Conservation (phyloP, 352 stramenopile species). For the Globisporangium cystogenes region DNA sequence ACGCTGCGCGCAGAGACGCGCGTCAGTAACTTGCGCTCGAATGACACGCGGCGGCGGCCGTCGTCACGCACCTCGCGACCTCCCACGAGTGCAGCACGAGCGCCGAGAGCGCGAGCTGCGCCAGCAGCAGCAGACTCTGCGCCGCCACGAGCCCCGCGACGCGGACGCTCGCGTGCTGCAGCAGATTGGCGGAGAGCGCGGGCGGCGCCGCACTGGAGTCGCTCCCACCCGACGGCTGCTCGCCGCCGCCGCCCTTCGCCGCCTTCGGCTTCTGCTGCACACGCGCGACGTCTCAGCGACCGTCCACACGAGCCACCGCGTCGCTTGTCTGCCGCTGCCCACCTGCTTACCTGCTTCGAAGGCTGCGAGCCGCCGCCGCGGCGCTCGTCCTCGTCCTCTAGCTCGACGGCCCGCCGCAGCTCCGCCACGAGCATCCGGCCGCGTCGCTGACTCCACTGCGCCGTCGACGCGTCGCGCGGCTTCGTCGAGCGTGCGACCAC, state of each 20-base stretch:
- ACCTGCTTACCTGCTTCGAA: slow-evolving; percentile 2
- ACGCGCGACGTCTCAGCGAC: background rate
- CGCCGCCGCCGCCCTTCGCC: background rate
- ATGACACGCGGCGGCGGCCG: background rate
- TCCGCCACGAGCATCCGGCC: slow-evolving; percentile 1
- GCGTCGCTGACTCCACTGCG: slow-evolving; percentile 3
- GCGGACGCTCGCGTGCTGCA: slow-evolving; percentile 17
- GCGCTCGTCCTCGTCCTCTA: background rate
- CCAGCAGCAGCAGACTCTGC: slow-evolving; percentile 26
- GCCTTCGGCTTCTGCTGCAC: slow-evolving; percentile 4
- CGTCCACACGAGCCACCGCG: too few relatives aligned
- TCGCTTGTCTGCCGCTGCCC: background rate
- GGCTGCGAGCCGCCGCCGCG: background rate
- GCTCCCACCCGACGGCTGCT: background rate
- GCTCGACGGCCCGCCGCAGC: slow-evolving; percentile 5
- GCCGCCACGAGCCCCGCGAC: slow-evolving; percentile 21
- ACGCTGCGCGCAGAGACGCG: slow-evolving; percentile 13
- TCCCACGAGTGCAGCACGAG: slow-evolving; percentile 34
- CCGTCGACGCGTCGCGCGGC: background rate
- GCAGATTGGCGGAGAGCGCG: slow-evolving; percentile 1
- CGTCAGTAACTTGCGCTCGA: background rate
- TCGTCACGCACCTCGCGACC: slow-evolving; percentile 25
- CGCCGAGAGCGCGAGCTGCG: slow-evolving; percentile 18
- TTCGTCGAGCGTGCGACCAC: slow-evolving; percentile 12
- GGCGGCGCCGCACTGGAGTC: background rate